Evolutionary conservation across 768 basidiomycete genomes (phyloP), one percentile per base, ranked within the genome.

Genomic region (Podaxis sp.): DNA sequence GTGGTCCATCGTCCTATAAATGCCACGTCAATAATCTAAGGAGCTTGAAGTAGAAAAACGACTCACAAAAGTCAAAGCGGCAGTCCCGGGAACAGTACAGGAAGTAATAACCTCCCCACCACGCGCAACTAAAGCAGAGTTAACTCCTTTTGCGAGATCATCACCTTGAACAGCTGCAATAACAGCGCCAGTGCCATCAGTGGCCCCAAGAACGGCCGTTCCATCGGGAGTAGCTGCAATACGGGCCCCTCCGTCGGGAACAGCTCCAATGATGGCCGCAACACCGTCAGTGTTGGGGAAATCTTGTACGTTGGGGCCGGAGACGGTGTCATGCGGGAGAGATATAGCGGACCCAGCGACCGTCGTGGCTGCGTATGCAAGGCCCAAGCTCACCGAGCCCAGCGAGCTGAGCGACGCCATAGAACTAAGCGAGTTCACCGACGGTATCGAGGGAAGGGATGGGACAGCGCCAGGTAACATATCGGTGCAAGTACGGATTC

Each of bases 1-100:
- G 77, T 7, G 80, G 79, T 2, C 80, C 80, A 65, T 81, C 80
- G 66, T 81, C 79, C 79, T 79, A 59, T 55, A 33, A 46, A 17
- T 15, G 9, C 43, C n/a, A 6, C 43, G 9, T 19, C 37, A 53
- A 27, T 8, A 12, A 7, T 5, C 13, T 19, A 33, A 5, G n/a
- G 11, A 55, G 12, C 27, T 1, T 19, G 43, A 63, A n/a, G 33
- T 27, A 9, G 7, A 36, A 2, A 11, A 55, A 55, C 55, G 5
- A 66, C 74, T 55, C 63, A 74, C 75, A 50, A 77, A 75, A 40
- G 76, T 76, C 24, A 77, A 69, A 53, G 76, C 75, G 46, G 63
- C 72, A 19, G 73, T 75, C 38, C 74, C 72, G 1, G 77, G 68
- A 17, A 70, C 71, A 1, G 72, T 71, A 67, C 77, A 80, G 19